Evolutionary conservation across 441 rosid genomes (phyloP).

Genomic region (Erodium trifolium): DNA sequence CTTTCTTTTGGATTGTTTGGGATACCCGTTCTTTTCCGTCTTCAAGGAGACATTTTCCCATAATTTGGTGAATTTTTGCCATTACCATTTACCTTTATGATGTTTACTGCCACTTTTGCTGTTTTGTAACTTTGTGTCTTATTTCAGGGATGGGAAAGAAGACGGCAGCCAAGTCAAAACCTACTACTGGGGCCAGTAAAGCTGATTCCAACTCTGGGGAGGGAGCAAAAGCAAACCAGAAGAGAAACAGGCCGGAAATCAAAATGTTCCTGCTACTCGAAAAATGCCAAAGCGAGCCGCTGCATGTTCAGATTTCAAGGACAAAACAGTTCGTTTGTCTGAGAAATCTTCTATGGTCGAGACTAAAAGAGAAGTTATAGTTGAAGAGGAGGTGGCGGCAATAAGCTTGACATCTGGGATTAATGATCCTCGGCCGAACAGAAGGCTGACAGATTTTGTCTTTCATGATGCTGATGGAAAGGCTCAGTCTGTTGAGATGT

Average conservation of each 20-base stretch:
- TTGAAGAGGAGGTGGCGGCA: slow-evolving; percentile 23
- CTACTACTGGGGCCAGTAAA: slow-evolving; percentile 16
- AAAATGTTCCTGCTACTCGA: slow-evolving; percentile 6
- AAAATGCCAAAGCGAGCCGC: slow-evolving; percentile 30
- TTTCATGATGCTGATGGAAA: slow-evolving; percentile 45
- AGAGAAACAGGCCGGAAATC: slow-evolving; percentile 16
- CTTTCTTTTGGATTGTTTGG: not conserved
- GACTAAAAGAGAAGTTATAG: slow-evolving; percentile 17
- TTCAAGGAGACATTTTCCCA: not conserved
- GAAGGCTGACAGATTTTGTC: slow-evolving; percentile 59
- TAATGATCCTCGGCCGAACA: slow-evolving; percentile 39
- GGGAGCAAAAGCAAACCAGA: slow-evolving; percentile 13
- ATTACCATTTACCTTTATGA: slow-evolving; percentile 1
- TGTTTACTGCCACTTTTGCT: not conserved
- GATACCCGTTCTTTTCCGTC: not conserved
- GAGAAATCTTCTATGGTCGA: slow-evolving; percentile 21
- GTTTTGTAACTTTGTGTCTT: not conserved
- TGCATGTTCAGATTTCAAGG: slow-evolving; percentile 23
- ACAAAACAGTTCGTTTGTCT: slow-evolving; percentile 17
- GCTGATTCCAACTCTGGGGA: slow-evolving; percentile 7
- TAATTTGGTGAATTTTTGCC: not conserved
- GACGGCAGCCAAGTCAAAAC: slow-evolving; percentile 11
- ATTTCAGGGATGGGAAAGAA: slow-evolving; percentile 17
- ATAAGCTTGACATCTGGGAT: slow-evolving; percentile 25
- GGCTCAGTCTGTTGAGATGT: slow-evolving; percentile 54